Base-by-base conservation (phyloP, 805 yeast species). In the Candida maesae region DNA sequence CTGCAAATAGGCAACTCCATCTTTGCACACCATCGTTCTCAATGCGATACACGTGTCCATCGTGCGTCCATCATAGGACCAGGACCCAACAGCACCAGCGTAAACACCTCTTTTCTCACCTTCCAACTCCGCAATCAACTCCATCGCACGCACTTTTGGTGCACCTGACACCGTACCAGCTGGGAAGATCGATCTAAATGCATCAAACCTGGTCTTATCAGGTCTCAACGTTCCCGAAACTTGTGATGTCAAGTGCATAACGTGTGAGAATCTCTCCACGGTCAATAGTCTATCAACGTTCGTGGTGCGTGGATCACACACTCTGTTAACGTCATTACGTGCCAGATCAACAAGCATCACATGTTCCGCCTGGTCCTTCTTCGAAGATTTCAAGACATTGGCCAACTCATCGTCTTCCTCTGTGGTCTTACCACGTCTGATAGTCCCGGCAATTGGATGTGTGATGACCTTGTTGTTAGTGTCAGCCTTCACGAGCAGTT, bases 151-250 rank as follows among this genome's bases (percentile, higher is more conserved):
- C 31, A 93, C 95, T 65, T 93, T 93, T 41, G 99, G 99, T 2
- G 99, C 98, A 29, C 99, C 99, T 41, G 95, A 82, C 11, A 91
- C 98, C 2, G 99, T 93, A 33, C 99, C 99, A 1, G 99, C 99
- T 16, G 99, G 99, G 79, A 93, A 93, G 41, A 93, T 87, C 3
- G 97, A 89, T 61, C 99, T 78, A 67, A 93, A 89, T 0, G 99
- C 99, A 67, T 93, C 99, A 59, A 93, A 93, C 50, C 98, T 74
- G 11, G 91, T 81, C 68, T 87, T 83, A 45, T 76, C 97, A 0
- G 70, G 65, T 59, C 99, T 74, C 55, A 93, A 70, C 2, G 82
- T 86, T 12, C 99, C 99, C 46, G 95, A 82, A 16, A 91, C 97
- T 64, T 91, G 95, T 3, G 95, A 84, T 3, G 91, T 96, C 52